A percentile compares a stretch with the other conserved stretches of the same genome.
These are phyloP conservation scores for Phytopythium montanum DNA, from an alignment of 352 stramenopile species.

Conservation along the genomic window DNA sequence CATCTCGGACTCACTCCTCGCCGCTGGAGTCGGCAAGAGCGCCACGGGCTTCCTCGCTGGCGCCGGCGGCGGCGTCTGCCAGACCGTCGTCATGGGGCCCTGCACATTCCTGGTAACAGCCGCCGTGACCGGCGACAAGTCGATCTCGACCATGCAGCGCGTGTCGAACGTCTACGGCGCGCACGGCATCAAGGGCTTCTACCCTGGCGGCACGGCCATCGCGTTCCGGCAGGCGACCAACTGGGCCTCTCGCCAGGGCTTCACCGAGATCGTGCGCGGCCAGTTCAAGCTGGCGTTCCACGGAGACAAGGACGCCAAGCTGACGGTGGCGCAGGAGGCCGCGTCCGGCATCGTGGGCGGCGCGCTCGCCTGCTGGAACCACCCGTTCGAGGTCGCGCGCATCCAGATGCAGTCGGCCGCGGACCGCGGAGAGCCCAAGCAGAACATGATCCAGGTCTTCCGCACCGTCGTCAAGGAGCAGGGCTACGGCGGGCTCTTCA, in stretches of 20 bases:
- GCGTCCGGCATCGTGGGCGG: slow-evolving; percentile 83
- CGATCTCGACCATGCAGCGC: slow-evolving; percentile 79
- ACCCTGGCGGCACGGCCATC: slow-evolving; percentile 88
- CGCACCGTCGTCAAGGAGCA: slow-evolving; percentile 83
- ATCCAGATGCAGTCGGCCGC: slow-evolving; percentile 92
- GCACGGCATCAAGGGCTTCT: slow-evolving; percentile 89
- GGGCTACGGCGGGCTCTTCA: slow-evolving; percentile 82
- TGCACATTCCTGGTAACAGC: slow-evolving; percentile 91
- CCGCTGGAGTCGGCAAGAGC: slow-evolving; percentile 57
- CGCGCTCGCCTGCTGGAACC: slow-evolving; percentile 89
- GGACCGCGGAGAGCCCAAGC: slow-evolving; percentile 84
- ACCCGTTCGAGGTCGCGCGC: slow-evolving; percentile 89
- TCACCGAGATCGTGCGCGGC: slow-evolving; percentile 86
- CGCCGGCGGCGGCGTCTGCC: slow-evolving; percentile 82
- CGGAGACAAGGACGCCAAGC: slow-evolving; percentile 79
- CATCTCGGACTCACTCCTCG: slow-evolving; percentile 77
- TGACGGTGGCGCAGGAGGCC: slow-evolving; percentile 86
- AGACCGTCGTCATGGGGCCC: slow-evolving; percentile 88
- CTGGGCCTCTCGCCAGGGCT: slow-evolving; percentile 89
- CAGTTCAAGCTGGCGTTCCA: slow-evolving; percentile 87
- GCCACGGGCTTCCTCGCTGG: slow-evolving; percentile 79
- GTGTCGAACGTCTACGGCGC: slow-evolving; percentile 82
- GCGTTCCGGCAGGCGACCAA: slow-evolving; percentile 91
- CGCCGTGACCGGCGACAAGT: slow-evolving; percentile 88
- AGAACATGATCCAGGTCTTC: slow-evolving; percentile 91